Conservation (phyloP, 2,329 filamentous ascomycete species). For the Xylaria sp. region DNA sequence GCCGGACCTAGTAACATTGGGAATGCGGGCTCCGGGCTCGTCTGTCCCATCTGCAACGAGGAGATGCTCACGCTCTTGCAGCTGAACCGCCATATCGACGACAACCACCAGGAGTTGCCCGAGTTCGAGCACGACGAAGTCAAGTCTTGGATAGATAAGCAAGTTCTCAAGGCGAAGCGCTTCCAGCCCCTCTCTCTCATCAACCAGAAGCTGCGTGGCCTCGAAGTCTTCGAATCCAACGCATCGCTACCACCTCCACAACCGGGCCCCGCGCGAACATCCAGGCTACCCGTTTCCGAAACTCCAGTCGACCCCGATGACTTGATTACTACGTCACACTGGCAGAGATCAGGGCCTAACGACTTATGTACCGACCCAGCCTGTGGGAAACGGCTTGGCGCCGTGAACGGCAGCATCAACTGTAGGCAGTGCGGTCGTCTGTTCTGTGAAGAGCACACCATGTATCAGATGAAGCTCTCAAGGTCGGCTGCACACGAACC, state of each 20-base stretch:
- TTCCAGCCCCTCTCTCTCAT: slow-evolving; percentile 92
- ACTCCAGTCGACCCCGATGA: slow-evolving; percentile 81
- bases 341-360: slow-evolving; percentile 80
- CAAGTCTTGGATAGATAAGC: slow-evolving; percentile 96
- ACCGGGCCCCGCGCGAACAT: slow-evolving; percentile 50
- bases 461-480: slow-evolving; percentile 99
- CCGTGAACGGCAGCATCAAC: slow-evolving; percentile 86
- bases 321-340: slow-evolving; percentile 86
- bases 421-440: slow-evolving; percentile 92
- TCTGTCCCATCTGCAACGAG: slow-evolving; percentile 98
- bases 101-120: slow-evolving; percentile 88
- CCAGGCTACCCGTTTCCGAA: slow-evolving; percentile 53
- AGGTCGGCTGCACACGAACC: slow-evolving; percentile 90
- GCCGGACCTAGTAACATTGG: slow-evolving; percentile 64
- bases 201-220: slow-evolving; percentile 91
- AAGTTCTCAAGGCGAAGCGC: slow-evolving; percentile 90
- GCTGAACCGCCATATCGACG: slow-evolving; percentile 87
- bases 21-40: slow-evolving; percentile 73
- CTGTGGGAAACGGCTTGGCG: slow-evolving; percentile 82
- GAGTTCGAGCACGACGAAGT: slow-evolving; percentile 92
- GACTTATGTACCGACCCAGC: slow-evolving; percentile 89
- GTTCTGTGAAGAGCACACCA: slow-evolving; percentile 97
- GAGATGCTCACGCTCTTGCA: slow-evolving; percentile 97
- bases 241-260: slow-evolving; percentile 64
- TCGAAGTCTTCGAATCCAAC: slow-evolving; percentile 95